A percentile compares a stretch with the other conserved stretches of the same genome.
Evolutionary conservation across 139 green algal genomes (phyloP).

Genomic region (Picochlorum sp.): DNA sequence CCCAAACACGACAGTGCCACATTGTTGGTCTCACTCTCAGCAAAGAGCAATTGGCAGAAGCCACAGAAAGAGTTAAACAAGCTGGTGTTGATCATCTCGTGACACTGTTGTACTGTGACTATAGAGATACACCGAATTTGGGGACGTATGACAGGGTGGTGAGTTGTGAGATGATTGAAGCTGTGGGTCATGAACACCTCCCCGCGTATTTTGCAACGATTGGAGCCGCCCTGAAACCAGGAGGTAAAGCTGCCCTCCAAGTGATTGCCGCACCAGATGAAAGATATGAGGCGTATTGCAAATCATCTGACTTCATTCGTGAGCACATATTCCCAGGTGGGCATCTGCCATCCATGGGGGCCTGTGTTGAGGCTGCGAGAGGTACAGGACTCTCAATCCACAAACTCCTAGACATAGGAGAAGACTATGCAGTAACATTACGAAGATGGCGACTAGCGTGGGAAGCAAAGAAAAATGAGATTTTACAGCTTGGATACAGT

Average conservation of each 20-base stretch:
- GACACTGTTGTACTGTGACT: slow-evolving; percentile 86
- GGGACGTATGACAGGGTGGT: slow-evolving; percentile 75
- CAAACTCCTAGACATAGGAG: slow-evolving; percentile 68
- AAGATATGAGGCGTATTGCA: slow-evolving; percentile 82
- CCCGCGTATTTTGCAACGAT: slow-evolving; percentile 72
- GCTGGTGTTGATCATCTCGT: slow-evolving; percentile 73
- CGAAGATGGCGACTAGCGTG: slow-evolving; percentile 55
- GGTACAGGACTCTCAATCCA: slow-evolving; percentile 25
- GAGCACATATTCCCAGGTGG: slow-evolving; percentile 93
- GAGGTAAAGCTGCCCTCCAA: slow-evolving; percentile 60
- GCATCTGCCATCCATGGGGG: slow-evolving; percentile 8
- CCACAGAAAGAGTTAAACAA: slow-evolving; percentile 56
- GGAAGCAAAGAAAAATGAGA: slow-evolving; percentile 31
- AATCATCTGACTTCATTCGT: slow-evolving; percentile 88
- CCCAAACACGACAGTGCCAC: slow-evolving; percentile 44
- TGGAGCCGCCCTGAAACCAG: slow-evolving; percentile 58
- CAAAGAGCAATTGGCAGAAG: slow-evolving; percentile 89
- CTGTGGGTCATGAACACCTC: slow-evolving; percentile 91
- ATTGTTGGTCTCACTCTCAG: slow-evolving; percentile 64
- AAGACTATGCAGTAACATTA: slow-evolving; percentile 85
- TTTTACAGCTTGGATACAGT: slow-evolving; percentile 64
- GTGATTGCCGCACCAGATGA: slow-evolving; percentile 66
- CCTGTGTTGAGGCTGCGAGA: neutral
- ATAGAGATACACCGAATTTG: slow-evolving; percentile 52
- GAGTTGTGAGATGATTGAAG: slow-evolving; percentile 96